phyloP scores from a whole-genome alignment of 116 monocot genomes.

The Cymodocea nodosa region DNA sequence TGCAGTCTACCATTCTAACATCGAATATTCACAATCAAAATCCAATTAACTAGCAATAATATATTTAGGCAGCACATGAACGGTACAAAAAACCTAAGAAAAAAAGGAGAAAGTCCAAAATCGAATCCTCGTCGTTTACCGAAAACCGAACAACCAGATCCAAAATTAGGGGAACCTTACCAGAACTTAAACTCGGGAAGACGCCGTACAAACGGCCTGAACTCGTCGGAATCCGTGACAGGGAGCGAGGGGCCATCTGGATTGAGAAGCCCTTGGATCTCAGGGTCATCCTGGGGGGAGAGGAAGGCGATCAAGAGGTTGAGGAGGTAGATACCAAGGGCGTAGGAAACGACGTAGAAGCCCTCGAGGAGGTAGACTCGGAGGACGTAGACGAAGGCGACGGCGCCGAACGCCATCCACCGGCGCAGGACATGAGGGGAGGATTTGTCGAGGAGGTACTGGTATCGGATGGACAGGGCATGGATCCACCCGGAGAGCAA shows the following conservation, averaged over 20 bases:
- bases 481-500: conserved; percentile 10
- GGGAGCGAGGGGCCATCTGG: conserved; percentile 33
- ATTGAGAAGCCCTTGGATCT: conserved; percentile 35
- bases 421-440: conserved; percentile 44
- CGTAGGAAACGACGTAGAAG: conserved; percentile 69
- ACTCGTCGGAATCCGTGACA: conserved; percentile 51
- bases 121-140: too few relatives aligned
- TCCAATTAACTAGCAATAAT: neutral
- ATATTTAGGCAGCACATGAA: neutral
- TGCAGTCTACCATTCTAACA: neutral
- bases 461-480: conserved; percentile 28
- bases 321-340: conserved; percentile 62
- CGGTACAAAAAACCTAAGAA: too few relatives aligned
- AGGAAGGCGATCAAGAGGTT: conserved; percentile 62
- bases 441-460: conserved; percentile 72
- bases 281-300: conserved; percentile 61
- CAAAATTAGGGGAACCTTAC: conserved; percentile 16
- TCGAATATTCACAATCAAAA: neutral
- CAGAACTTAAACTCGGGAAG: conserved; percentile 89
- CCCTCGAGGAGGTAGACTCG: conserved; percentile 43
- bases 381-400: conserved; percentile 30
- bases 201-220: conserved; percentile 68
- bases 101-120: neutral
- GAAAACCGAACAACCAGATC: too few relatives aligned
- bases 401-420: conserved; percentile 31